Evolutionary conservation across 2,329 filamentous ascomycete genomes (phyloP), one percentile per base, ranked within the genome.

Genomic region (Dactylellina drechsleri): DNA sequence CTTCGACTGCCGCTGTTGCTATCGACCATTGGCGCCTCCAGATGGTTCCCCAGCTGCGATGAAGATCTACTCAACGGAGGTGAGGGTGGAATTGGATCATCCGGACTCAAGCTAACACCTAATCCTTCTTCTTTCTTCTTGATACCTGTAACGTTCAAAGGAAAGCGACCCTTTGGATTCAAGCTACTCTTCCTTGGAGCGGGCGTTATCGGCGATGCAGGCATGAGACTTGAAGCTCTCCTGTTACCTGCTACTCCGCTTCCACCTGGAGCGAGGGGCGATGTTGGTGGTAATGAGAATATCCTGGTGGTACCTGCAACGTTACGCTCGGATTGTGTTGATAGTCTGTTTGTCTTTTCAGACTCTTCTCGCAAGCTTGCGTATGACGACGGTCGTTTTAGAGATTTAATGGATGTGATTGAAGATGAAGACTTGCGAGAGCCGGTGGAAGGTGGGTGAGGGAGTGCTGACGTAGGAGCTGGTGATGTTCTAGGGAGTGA

Each of bases 121-220:
- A 65, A 66, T 12, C 68, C 62, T 31, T 66, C 70, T 49, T 74
- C 70, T 26, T 62, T 61, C 62, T 74, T 74, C 62, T 74, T 74
- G 15, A 74, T 13, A 18, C 52, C 65, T 2, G 70, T 13, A 5
- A 74, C 62, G 23, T 74, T 74, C 56, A 74, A 58, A 6, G 70
- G 70, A 49, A 74, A 74, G 10, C 70, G 61, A 28, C 70, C 70
- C 52, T 74, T 74, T n/a, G 70, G 70, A 23, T 74, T 74, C 18
- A 74, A 58, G 18, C 70, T 74, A 43, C 70, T 74, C 57, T 74
- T 74, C 36, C 70, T 47, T 0, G 70, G 26, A 12, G 62, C 58
- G 4, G 70, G 70, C 8, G 43, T 56, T 57, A 74, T 49, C 26
- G 70, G 70, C 15, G 70, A 74, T 5, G 57, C 70, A 16, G 62